Evolutionary conservation across 306 rosid species (phyloP).

Genomic region (Aeschynomene evenia): DNA sequence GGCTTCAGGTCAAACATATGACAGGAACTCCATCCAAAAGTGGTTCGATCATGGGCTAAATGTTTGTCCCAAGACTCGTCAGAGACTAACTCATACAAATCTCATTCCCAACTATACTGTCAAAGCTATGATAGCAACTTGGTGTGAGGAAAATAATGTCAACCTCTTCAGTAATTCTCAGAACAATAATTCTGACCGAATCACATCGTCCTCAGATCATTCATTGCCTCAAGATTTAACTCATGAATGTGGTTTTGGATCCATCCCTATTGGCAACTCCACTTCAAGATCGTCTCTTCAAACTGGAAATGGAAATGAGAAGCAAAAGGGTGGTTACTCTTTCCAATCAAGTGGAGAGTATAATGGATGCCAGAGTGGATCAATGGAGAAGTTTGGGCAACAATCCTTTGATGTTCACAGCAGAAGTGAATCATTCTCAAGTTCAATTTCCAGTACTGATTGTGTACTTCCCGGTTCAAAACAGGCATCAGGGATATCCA

Average conservation of each 20-base stretch:
- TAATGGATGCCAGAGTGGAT: constrained; percentile 50
- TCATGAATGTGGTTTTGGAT: constrained; percentile 40
- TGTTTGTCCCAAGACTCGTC: constrained; percentile 87
- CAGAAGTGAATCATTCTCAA: constrained; percentile 83
- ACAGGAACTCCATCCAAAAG: constrained; percentile 75
- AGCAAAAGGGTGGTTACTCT: constrained; percentile 45
- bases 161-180: constrained; percentile 32
- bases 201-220: constrained; percentile 33
- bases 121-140: constrained; percentile 86
- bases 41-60: constrained; percentile 85
- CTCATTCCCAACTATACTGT: constrained; percentile 84
- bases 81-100: constrained; percentile 63
- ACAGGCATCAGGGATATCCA: constrained; percentile 47
- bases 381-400: constrained; percentile 48
- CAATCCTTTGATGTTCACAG: constrained; percentile 62
- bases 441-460: constrained; percentile 73
- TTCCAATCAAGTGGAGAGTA: constrained; percentile 44
- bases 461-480: constrained; percentile 52
- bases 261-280: constrained; percentile 43
- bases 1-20: constrained; percentile 97
- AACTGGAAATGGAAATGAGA: constrained; percentile 53
- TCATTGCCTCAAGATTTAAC: constrained; percentile 42
- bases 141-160: constrained; percentile 81
- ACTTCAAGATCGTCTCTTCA: constrained; percentile 56
- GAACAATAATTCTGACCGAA: constrained; percentile 24